Base-by-base conservation (phyloP, 2,329 filamentous ascomycete species). In the Hirsutella rhossiliensis region DNA sequence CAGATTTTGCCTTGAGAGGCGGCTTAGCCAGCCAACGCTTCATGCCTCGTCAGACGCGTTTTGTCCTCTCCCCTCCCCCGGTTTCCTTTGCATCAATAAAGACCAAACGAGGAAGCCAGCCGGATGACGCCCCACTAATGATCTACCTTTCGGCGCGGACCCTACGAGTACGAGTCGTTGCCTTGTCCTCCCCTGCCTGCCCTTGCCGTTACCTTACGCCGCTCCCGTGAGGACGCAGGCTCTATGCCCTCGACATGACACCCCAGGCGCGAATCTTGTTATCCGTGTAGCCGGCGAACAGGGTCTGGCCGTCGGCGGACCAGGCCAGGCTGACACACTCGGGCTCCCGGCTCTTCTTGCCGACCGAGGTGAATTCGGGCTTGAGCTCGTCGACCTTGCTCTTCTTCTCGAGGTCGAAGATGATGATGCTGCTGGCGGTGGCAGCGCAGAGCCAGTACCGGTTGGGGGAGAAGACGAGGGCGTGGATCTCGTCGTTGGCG, bases 371-470 rank as follows among this genome's bases (percentile, higher is more conserved):
- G 78, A 92, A 96, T 71, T 98, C 92, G 58, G 90, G 90, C 84
- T 94, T 96, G 71, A 98, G 83, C 82, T 97, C 92, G 63, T 97
- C 90, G 66, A 97, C 90, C 85, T 96, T 97, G 84, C 84, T 94
- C 89, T 98, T 98, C 89, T 98, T 98, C 87, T 98, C 92, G 59
- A 98, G 82, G 67, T 98, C 92, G 76, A 98, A 98, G 80, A 98
- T 97, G 81, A 96, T 96, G 81, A 98, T 97, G 80, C 82, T 88
- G 75, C 80, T 87, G 66, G 87, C 80, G 54, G 92, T 98, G 67
- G 92, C 92, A 66, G 92, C 92, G 81, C 92, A 98, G 60, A 98
- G 84, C 92, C 92, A 98, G 87, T 98, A 98, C 72, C 92, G 85
- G 87, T 98, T 98, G 67, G 92, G 92, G 55, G 92, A 97, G 87